phyloP scores from a whole-genome alignment of 768 basidiomycete species.

The Tricholoma sp. region DNA sequence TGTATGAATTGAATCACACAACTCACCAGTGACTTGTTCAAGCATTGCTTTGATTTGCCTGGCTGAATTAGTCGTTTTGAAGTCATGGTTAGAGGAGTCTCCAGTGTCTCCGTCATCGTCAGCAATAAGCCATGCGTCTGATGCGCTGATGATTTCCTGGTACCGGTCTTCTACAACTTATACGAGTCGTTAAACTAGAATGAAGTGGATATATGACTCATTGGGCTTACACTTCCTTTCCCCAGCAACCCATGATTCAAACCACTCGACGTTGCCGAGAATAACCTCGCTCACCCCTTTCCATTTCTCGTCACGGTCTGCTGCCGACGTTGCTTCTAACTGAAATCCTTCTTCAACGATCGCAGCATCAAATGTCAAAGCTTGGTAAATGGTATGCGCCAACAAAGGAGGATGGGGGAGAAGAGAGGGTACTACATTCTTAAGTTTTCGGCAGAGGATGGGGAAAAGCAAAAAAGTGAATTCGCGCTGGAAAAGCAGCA shows the following conservation, averaged over 20 bases:
- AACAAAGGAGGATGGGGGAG: conserved; percentile 77
- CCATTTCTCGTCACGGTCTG: conserved; percentile 39
- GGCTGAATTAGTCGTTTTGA: conserved; percentile 78
- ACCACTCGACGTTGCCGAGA: conserved; percentile 84
- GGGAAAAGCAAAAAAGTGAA: conserved; percentile 79
- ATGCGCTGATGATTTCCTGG: conserved; percentile 70
- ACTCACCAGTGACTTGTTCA: conserved; percentile 85
- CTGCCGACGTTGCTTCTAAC: conserved; percentile 46
- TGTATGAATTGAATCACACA: background rate
- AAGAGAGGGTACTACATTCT: conserved; percentile 66
- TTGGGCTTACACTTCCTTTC: conserved; percentile 79
- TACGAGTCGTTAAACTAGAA: background rate
- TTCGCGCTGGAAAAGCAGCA: conserved; percentile 53
- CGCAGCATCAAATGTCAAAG: conserved; percentile 80
- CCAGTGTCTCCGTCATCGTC: conserved; percentile 55
- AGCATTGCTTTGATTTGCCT: conserved; percentile 78
- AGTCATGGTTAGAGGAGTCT: conserved; percentile 33
- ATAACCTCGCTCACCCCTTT: conserved; percentile 79
- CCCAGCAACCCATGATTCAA: conserved; percentile 82
- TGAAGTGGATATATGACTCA: background rate
- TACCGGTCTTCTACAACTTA: conserved; percentile 88
- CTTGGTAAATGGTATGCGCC: conserved; percentile 94
- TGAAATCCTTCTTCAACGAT: conserved; percentile 71
- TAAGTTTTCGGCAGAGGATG: conserved; percentile 70
- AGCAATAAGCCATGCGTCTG: conserved; percentile 83